Evolutionary conservation across 352 stramenopile species (phyloP).

Genomic region (Peronospora tabacina): DNA sequence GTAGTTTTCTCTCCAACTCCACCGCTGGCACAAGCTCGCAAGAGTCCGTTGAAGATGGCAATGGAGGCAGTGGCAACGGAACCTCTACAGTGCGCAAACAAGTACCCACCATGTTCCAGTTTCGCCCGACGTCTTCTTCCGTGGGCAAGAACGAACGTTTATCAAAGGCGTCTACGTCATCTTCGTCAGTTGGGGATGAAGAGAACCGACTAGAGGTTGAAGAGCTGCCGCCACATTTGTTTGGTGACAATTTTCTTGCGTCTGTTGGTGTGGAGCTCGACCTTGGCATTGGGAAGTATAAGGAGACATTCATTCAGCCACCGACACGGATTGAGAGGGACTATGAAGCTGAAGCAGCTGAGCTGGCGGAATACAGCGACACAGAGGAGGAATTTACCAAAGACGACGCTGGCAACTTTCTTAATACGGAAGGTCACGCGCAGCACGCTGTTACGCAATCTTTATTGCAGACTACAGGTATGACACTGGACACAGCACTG

Average conservation of each 20-base stretch:
- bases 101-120: slow-evolving; percentile 57
- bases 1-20: slow-evolving; percentile 33
- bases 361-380: slow-evolving; percentile 30
- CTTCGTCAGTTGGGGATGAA: slow-evolving; percentile 30
- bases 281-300: slow-evolving; percentile 54
- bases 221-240: slow-evolving; percentile 24
- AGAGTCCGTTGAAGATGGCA: slow-evolving; percentile 27
- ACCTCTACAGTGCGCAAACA: slow-evolving; percentile 28
- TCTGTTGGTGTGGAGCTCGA: slow-evolving; percentile 30
- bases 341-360: slow-evolving; percentile 29
- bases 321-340: slow-evolving; percentile 14
- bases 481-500: slow-evolving; percentile 24
- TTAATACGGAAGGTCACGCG: slow-evolving; percentile 22
- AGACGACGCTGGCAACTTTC: slow-evolving; percentile 31
- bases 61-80: slow-evolving; percentile 29
- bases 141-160: slow-evolving; percentile 31
- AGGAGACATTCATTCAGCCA: slow-evolving; percentile 25
- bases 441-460: slow-evolving; percentile 17
- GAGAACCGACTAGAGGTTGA: slow-evolving; percentile 32
- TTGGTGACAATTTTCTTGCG: slow-evolving; percentile 24
- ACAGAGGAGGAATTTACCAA: slow-evolving; percentile 15
- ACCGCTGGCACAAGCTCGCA: slow-evolving; percentile 26
- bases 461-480: slow-evolving; percentile 18
- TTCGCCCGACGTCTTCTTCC: slow-evolving; percentile 37
- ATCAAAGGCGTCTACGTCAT: slow-evolving; percentile 32